These are phyloP conservation scores for Exsudoporus frostii DNA, from an alignment of 768 basidiomycete genomes.

Conservation along the genomic window DNA sequence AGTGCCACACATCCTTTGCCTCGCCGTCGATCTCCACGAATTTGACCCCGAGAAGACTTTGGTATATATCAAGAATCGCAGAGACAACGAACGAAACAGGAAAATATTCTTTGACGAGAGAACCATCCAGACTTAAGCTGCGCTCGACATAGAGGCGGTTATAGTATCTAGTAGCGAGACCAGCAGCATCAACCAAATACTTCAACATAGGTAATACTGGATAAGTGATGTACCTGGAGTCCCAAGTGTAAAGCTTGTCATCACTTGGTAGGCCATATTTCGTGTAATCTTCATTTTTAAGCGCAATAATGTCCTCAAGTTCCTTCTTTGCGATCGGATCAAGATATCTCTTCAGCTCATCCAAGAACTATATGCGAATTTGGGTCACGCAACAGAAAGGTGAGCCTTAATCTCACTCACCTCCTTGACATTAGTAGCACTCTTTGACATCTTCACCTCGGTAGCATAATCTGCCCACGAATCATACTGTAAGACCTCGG, in stretches of 20 bases:
- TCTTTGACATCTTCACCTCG: constrained; percentile 81
- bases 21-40: constrained; percentile 55
- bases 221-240: constrained; percentile 58
- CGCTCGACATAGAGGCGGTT: constrained; percentile 49
- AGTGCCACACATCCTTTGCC: constrained; percentile 71
- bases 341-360: constrained; percentile 68
- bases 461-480: constrained; percentile 84
- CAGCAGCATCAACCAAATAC: neutral
- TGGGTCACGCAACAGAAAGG: neutral
- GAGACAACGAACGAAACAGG: constrained; percentile 79
- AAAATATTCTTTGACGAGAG: constrained; percentile 83
- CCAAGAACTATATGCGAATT: constrained; percentile 53
- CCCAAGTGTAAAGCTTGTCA: constrained; percentile 74
- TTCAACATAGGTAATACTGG: neutral
- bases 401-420: constrained; percentile 31
- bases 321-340: constrained; percentile 71
- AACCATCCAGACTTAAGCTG: constrained; percentile 64
- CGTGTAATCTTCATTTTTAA: constrained; percentile 73
- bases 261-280: constrained; percentile 59
- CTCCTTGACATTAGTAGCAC: constrained; percentile 52
- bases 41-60: constrained; percentile 69
- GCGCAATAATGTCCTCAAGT: constrained; percentile 54
- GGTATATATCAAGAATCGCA: constrained; percentile 76
- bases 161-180: constrained; percentile 21
- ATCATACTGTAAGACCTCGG: constrained; percentile 62